These are phyloP conservation scores for Populus pruinosa DNA, from an alignment of 345 rosid species.

Conservation along the genomic window DNA sequence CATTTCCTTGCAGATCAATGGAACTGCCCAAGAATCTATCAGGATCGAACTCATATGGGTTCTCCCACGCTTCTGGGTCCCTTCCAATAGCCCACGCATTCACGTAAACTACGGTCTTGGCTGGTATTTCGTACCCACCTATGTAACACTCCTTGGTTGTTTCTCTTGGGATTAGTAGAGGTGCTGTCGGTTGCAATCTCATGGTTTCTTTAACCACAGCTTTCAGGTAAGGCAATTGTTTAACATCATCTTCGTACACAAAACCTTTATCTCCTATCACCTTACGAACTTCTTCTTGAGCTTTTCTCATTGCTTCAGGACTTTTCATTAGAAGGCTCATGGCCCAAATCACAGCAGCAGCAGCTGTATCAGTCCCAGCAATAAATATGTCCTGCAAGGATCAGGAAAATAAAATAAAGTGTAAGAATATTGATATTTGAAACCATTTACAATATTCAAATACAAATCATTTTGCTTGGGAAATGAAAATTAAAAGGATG, in stretches of 20 bases:
- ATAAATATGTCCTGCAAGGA: background rate
- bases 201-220: background rate
- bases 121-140: background rate
- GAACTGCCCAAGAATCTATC: background rate
- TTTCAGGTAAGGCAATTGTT: background rate
- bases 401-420: no score
- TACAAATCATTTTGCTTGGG: no score
- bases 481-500: background rate
- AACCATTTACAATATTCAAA: no score
- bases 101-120: background rate
- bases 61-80: constrained; percentile 1
- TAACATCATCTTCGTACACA: constrained; percentile 3
- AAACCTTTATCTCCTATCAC: background rate
- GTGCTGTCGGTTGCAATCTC: background rate
- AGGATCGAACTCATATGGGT: background rate
- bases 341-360: background rate
- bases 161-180: background rate
- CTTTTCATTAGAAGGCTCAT: background rate
- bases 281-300: background rate
- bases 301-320: background rate
- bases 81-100: background rate
- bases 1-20: background rate
- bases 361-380: background rate
- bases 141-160: no score
- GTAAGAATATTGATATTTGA: no score